Conservation (phyloP, 306 rosid species). For the Gastrolobium villosum region DNA sequence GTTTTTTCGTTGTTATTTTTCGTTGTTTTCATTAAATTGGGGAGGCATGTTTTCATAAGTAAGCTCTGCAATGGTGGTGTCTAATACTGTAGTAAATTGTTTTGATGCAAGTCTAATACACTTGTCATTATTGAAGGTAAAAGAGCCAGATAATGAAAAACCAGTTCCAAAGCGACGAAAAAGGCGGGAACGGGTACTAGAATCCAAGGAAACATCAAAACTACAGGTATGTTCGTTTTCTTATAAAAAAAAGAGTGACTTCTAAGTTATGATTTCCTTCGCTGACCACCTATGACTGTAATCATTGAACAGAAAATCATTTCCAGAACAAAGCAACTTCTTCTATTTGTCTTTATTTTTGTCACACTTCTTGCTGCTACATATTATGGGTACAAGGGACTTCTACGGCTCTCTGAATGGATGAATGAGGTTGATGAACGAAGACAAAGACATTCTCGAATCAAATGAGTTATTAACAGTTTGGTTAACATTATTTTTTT, state of each 20-base stretch:
- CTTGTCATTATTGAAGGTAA: conserved; percentile 59
- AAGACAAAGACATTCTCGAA: conserved; percentile 62
- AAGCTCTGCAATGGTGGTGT: conserved; percentile 25
- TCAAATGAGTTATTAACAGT: conserved; percentile 44
- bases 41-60: conserved; percentile 4
- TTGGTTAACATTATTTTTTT: neutral
- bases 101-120: neutral
- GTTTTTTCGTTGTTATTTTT: neutral
- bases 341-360: conserved; percentile 55
- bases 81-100: neutral
- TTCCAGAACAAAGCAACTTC: conserved; percentile 59
- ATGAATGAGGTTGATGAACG: conserved; percentile 86
- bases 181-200: conserved; percentile 63
- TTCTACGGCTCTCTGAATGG: conserved; percentile 82
- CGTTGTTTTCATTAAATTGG: conserved; percentile 17
- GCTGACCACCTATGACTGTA: conserved; percentile 39
- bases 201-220: conserved; percentile 63
- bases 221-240: conserved; percentile 68
- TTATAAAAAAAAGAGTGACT: neutral
- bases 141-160: conserved; percentile 66
- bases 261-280: conserved; percentile 5
- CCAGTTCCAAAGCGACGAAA: conserved; percentile 67
- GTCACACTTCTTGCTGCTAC: conserved; percentile 59
- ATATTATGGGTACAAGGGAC: conserved; percentile 72
- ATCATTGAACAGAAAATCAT: conserved; percentile 67